phyloP scores from a whole-genome alignment of 495 filamentous ascomycete genomes.

The Aspergillus campestris region DNA sequence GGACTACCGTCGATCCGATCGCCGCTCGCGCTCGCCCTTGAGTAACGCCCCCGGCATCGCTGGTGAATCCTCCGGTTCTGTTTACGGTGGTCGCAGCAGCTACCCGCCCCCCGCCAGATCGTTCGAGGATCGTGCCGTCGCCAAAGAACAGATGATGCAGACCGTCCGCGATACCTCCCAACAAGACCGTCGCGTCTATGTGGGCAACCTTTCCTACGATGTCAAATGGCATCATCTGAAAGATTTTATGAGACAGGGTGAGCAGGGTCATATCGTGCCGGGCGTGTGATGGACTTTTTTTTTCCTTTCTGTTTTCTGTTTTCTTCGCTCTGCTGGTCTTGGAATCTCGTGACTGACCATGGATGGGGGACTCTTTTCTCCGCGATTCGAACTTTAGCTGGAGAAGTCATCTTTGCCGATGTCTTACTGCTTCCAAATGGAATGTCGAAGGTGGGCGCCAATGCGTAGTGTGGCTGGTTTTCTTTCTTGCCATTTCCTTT shows the following conservation, averaged over 20 bases:
- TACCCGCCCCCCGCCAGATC: constrained; percentile 57
- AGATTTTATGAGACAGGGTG: constrained; percentile 99
- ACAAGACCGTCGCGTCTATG: constrained; percentile 98
- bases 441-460: constrained; percentile 99
- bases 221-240: constrained; percentile 99
- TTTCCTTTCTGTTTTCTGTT: not conserved
- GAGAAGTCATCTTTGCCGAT: constrained; percentile 99
- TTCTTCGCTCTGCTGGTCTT: constrained; percentile 7
- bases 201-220: constrained; percentile 97
- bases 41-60: constrained; percentile 60
- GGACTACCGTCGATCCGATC: constrained; percentile 75
- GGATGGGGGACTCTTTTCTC: constrained; percentile 14
- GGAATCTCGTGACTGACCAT: constrained; percentile 24
- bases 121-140: constrained; percentile 74
- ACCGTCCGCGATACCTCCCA: constrained; percentile 87
- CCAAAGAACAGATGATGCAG: constrained; percentile 94
- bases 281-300: constrained; percentile 11
- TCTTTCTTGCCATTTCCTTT: constrained; percentile 43
- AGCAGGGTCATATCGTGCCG: constrained; percentile 36
- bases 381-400: constrained; percentile 52
- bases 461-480: constrained; percentile 81
- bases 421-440: constrained; percentile 99
- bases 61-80: constrained; percentile 57
- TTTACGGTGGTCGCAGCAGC: constrained; percentile 48
- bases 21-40: constrained; percentile 78